Base-by-base conservation (phyloP, 768 basidiomycete species). In the Serendipita vermifera region DNA sequence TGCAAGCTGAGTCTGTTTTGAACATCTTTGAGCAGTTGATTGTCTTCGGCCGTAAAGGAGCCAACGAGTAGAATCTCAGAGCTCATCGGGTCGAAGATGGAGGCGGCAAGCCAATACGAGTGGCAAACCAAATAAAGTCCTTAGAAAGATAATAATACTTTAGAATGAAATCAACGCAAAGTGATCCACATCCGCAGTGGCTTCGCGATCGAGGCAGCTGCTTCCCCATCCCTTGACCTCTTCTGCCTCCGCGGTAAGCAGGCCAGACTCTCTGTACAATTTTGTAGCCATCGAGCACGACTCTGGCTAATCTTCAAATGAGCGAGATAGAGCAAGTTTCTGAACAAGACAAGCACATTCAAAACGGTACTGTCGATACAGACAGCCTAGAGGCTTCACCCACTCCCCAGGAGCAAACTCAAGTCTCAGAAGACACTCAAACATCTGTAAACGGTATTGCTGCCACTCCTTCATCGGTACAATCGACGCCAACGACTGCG, bases 401-500 rank as follows among this genome's bases (percentile, higher is more conserved):
- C n/a, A n/a, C n/a, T n/a, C 39, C 39, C 5, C 17, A 6, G 39
- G 26, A 17, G 39, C 39, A n/a, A 17, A 13, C 36, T 38, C 36
- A 38, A 38, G 39, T 6, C 26, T 41, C 39, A 41, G 39, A 26
- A 15, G 46, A 51, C 20, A 15, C 29, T 26, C 46, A 20, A 51
- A 4, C 11, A 51, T 3, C 46, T 26, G 7, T 29, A 15, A 29
- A 20, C 20, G n/a, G 22, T 9, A 51, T 5, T 51, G 22, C 20
- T 4, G 29, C 24, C 46, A 26, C 61, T 14, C 55, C 58, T 17
- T 59, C 61, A 14, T 59, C 68, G 3, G 33, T 59, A 0, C 60
- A 63, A 9, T 61, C 69, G 3, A 57, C 64, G 6, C 62, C 66
- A 2, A 60, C 65, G 5, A 63, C 68, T 9, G 61, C 67, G 27